These are phyloP conservation scores for Strigomonas culicis DNA, from an alignment of 208 protist species.

Conservation along the genomic window DNA sequence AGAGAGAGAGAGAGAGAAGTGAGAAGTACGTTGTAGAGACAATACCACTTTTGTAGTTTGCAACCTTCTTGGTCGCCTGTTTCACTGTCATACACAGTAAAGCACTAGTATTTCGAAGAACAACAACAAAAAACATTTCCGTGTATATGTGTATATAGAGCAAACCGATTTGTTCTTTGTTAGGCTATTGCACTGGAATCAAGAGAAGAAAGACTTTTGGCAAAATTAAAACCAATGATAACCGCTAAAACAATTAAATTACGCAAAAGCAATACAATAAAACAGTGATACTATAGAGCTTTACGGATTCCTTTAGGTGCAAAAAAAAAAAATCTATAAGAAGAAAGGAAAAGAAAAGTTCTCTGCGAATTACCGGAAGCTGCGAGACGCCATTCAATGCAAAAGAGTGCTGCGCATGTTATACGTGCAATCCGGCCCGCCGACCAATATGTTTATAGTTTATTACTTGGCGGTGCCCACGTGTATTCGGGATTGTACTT, in stretches of 20 bases:
- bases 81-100: no score
- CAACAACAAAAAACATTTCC: no score
- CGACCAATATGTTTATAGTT: conserved; percentile 38
- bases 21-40: neutral
- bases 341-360: conserved; percentile 14
- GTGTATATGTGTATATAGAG: no score
- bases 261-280: conserved; percentile 1
- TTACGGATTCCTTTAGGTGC: neutral
- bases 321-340: neutral
- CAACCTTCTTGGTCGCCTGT: no score
- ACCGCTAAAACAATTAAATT: no score
- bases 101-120: no score
- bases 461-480: conserved; percentile 46
- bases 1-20: neutral
- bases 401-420: conserved; percentile 5
- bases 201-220: no score
- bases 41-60: neutral
- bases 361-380: no score
- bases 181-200: no score
- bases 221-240: no score
- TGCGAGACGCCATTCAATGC: no score
- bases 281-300: neutral
- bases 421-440: neutral
- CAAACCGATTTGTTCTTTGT: no score
- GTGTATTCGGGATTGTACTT: conserved; percentile 48